Evolutionary conservation across 1,284 basidiomycete species (phyloP).

Genomic region (Cryptococcus sp.): DNA sequence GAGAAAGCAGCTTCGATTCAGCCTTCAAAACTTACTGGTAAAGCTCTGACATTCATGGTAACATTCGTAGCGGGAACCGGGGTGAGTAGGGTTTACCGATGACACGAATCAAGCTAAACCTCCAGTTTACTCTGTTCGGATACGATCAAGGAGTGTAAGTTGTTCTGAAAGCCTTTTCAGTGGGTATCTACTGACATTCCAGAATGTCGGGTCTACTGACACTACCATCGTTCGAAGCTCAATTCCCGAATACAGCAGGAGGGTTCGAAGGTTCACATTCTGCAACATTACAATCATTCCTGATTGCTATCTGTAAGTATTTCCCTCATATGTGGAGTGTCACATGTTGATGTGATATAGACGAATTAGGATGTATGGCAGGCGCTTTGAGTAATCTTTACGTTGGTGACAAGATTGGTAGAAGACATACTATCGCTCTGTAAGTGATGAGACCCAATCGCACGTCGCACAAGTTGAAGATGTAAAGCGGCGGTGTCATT

Average conservation of each 20-base stretch:
- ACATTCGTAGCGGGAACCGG: slow-evolving; percentile 7
- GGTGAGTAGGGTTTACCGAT: neutral
- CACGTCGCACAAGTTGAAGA: neutral
- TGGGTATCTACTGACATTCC: neutral
- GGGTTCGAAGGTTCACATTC: slow-evolving; percentile 17
- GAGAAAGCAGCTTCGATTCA: neutral
- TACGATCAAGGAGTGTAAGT: slow-evolving; percentile 25
- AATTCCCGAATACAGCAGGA: slow-evolving; percentile 27
- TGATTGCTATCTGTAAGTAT: slow-evolving; percentile 41
- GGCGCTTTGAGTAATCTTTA: slow-evolving; percentile 46
- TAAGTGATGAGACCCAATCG: slow-evolving; percentile 3
- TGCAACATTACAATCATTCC: slow-evolving; percentile 36
- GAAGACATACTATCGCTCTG: slow-evolving; percentile 26
- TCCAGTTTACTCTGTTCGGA: slow-evolving; percentile 22
- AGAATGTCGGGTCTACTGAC: slow-evolving; percentile 43
- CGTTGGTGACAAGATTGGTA: slow-evolving; percentile 44
- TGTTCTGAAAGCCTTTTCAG: neutral
- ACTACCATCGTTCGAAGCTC: slow-evolving; percentile 20
- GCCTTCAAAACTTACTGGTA: slow-evolving; percentile 2
- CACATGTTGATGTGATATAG: slow-evolving; percentile 4
- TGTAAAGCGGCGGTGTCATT: slow-evolving; percentile 26
- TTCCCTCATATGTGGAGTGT: neutral
- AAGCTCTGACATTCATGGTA: slow-evolving; percentile 1
- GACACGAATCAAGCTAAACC: neutral
- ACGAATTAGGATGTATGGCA: slow-evolving; percentile 46